Base-by-base conservation (phyloP, 1,139 yeast genomes). In the Kodamaea fungicola region DNA sequence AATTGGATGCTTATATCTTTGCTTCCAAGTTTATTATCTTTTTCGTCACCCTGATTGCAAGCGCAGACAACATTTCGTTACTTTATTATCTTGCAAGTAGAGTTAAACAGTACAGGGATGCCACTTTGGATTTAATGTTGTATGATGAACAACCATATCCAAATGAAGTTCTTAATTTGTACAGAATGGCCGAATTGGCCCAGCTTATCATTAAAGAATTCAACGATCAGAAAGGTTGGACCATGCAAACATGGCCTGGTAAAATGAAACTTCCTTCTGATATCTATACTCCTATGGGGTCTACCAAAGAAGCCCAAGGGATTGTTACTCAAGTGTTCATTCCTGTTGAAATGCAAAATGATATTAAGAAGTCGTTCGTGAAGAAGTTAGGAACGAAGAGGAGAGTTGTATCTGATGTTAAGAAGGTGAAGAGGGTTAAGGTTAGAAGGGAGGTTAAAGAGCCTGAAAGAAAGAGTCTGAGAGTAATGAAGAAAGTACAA, bases 241-340 rank as follows among this genome's bases (percentile, higher is more conserved):
- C 76, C 16, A 67, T 85, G 43, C 76, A 80, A 24, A 79, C 90
- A 0, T 89, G 92, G 80, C 95, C 96, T 0, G 94, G 92, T 1
- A 83, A 81, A 48, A 58, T 84, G 22, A 76, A 76, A 26, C 59
- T 88, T 22, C 83, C 94, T 0, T 60, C 70, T 8, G 95, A 86
- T 50, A 59, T 84, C 8, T 87, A 71, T 57, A 63, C 69, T 8
- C 78, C 85, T 1, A 80, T 83, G 71, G 55, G 63, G 2, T 59
- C 67, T 30, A 52, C 66, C 6, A 52, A 56, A 22, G 77, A 71
- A 44, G 76, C 76, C 1, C 77, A 73, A 43, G 51, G 51, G 7
- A 56, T 74, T 41, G 67, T 74, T 2, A 58, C 74, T 2, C 71
- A 62, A 9, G 67, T 74, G 4, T 82, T 67, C 49, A 70, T 83